Conservation (phyloP, 2,329 filamentous ascomycete genomes). For the Endocalyx cinctus region DNA sequence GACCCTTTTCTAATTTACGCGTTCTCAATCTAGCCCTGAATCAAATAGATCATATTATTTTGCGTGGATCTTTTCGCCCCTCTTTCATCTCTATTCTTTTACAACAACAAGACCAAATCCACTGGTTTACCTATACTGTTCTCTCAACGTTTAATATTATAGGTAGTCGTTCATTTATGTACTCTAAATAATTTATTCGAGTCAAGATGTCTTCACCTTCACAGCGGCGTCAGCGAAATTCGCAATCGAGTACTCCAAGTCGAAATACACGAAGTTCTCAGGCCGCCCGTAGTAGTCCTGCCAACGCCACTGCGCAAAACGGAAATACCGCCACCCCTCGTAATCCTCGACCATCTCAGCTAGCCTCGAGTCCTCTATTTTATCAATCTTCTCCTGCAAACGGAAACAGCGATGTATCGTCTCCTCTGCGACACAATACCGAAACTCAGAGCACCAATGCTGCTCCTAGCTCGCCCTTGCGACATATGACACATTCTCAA, state of each 20-base stretch:
- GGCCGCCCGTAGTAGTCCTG: slow-evolving; percentile 46
- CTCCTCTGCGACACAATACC: slow-evolving; percentile 53
- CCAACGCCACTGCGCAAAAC: slow-evolving; percentile 18
- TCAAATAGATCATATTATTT: no score
- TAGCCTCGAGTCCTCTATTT: slow-evolving; percentile 77
- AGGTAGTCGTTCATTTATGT: no score
- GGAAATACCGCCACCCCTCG: slow-evolving; percentile 39
- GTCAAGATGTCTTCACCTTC: slow-evolving; percentile 61
- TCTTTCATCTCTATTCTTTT: no score
- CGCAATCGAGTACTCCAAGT: slow-evolving; percentile 50
- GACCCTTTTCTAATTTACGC: slow-evolving; percentile 17
- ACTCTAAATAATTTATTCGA: no score
- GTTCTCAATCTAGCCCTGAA: slow-evolving; percentile 17
- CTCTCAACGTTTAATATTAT: no score
- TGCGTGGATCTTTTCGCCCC: no score
- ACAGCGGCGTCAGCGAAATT: slow-evolving; percentile 50
- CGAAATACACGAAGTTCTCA: slow-evolving; percentile 50
- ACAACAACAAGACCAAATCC: no score
- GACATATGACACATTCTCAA: slow-evolving; percentile 56
- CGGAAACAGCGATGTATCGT: slow-evolving; percentile 36
- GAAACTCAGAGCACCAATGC: slow-evolving; percentile 49
- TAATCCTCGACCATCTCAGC: slow-evolving; percentile 40
- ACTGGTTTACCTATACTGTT: no score
- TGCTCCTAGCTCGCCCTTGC: slow-evolving; percentile 54
- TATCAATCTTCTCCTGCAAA: slow-evolving; percentile 51